A percentile compares a stretch with the other conserved stretches of the same genome.
phyloP scores from a whole-genome alignment of 2,329 filamentous ascomycete species.

The Zelopaecilomyces penicillatus region DNA sequence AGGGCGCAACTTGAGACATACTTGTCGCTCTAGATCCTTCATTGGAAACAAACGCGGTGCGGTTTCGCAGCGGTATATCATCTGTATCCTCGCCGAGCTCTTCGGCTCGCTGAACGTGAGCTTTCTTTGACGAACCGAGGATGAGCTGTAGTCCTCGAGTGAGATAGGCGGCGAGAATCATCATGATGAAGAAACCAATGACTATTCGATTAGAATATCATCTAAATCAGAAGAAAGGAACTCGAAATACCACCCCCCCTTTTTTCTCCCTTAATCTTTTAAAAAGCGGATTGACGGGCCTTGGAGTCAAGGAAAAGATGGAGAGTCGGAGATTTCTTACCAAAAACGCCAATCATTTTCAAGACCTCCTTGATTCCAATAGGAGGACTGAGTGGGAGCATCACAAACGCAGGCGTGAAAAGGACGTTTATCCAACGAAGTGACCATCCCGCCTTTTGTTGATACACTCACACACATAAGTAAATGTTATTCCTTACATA shows the following conservation, averaged over 20 bases:
- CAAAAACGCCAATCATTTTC: constrained; percentile 49
- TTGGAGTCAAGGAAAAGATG: too few species aligned
- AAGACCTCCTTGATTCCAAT: constrained; percentile 46
- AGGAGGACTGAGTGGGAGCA: constrained; percentile 46
- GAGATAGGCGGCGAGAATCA: constrained; percentile 45
- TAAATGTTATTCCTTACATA: too few species aligned
- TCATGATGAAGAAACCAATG: constrained; percentile 45
- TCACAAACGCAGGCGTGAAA: constrained; percentile 51
- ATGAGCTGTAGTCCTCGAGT: constrained; percentile 45
- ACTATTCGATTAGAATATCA: constrained; percentile 26
- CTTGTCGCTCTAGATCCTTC: not conserved
- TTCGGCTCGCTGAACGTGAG: constrained; percentile 41
- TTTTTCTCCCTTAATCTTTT: too few species aligned
- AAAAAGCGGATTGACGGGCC: too few species aligned
- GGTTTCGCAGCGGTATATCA: constrained; percentile 35
- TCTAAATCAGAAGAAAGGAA: too few species aligned
- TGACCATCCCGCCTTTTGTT: constrained; percentile 43
- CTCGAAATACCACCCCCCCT: too few species aligned
- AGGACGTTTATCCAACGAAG: constrained; percentile 51
- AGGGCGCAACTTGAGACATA: not conserved
- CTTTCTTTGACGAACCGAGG: constrained; percentile 33
- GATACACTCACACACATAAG: too few species aligned
- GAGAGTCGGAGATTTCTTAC: constrained; percentile 25
- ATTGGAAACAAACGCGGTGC: too few species aligned
- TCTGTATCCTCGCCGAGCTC: constrained; percentile 31